Evolutionary conservation across 176 grass and related monocot species (phyloP), one percentile per base, ranked within the genome.

Genomic region (Typha latifolia): DNA sequence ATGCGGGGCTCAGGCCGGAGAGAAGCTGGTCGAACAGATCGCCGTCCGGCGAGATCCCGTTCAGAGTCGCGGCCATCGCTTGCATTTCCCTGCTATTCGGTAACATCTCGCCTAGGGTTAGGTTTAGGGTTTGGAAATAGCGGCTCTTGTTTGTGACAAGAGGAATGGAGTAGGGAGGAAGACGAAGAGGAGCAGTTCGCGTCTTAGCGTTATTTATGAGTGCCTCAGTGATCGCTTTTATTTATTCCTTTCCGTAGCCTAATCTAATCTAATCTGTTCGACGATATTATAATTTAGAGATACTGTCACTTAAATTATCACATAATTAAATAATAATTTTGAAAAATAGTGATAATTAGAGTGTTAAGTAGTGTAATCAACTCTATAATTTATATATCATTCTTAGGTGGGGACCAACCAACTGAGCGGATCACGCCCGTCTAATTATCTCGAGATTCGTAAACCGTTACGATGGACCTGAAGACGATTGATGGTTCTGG

Each of bases 11-110:
- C 22, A 92, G 76, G 65, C 80, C 67, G 73, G 83, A 89, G 62
- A 97, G 69, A 83, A 97, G 87, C 81, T 97, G 89, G 78, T 97
- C 83, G 14, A 97, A 84, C 85, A 97, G 92, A 72, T 97, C 94
- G 32, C 90, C 89, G 49, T 84, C n/a, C 73, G 14, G 52, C 68
- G 32, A 61, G 75, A 18, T 71, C 83, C 23, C 32, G 61, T 5
- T 63, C 68, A 2, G 69, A 69, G 69, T 72, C 66, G 16, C 49
- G 16, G 31, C 61, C 2, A 48, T 61, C 49, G 49, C 49, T 12
- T 76, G 73, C 73, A 76, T 76, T 34, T 76, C 73, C 23, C 73
- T 67, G 50, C 63, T 55, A n/a, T 19, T 57, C 16, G 19, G 64
- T 32, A 67, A 63, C 73, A 76, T 76, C 20, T n/a, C 69, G 21